phyloP scores from a whole-genome alignment of 108 stramenopile species.

The Thalassiosira profunda region DNA sequence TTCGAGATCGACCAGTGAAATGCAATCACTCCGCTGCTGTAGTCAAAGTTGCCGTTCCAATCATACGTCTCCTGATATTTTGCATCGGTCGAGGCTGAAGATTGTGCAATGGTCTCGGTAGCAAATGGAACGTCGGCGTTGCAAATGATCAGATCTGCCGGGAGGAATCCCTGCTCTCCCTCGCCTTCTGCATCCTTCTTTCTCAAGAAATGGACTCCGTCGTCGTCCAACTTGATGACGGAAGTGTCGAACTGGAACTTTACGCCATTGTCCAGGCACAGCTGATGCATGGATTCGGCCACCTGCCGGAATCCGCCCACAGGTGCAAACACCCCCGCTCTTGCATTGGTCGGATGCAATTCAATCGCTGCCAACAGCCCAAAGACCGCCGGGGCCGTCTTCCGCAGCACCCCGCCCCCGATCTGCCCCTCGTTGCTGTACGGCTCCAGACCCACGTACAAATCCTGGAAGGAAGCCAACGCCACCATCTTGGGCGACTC shows the following conservation, averaged over 20 bases:
- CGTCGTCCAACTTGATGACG: slow-evolving; percentile 58
- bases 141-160: slow-evolving; percentile 86
- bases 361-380: slow-evolving; percentile 92
- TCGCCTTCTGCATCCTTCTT: slow-evolving; percentile 11
- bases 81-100: neutral
- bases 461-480: slow-evolving; percentile 91
- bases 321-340: slow-evolving; percentile 85
- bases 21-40: slow-evolving; percentile 87
- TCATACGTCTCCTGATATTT: slow-evolving; percentile 52
- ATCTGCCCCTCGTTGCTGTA: slow-evolving; percentile 52
- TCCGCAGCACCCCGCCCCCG: slow-evolving; percentile 67
- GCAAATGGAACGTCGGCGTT: slow-evolving; percentile 93
- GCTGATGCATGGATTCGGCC: slow-evolving; percentile 53
- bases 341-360: slow-evolving; percentile 76
- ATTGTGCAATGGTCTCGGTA: slow-evolving; percentile 61
- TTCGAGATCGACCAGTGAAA: slow-evolving; percentile 89
- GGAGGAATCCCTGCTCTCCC: slow-evolving; percentile 31
- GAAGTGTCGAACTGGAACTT: slow-evolving; percentile 53
- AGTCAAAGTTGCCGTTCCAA: slow-evolving; percentile 77
- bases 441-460: slow-evolving; percentile 93
- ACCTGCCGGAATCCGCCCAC: slow-evolving; percentile 88
- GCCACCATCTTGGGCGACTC: slow-evolving; percentile 73
- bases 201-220: slow-evolving; percentile 53
- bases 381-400: slow-evolving; percentile 94
- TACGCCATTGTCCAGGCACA: slow-evolving; percentile 65